Evolutionary conservation across 768 basidiomycete species (phyloP), one percentile per base, ranked within the genome.

Genomic region (Candolleomyces efflorescens): DNA sequence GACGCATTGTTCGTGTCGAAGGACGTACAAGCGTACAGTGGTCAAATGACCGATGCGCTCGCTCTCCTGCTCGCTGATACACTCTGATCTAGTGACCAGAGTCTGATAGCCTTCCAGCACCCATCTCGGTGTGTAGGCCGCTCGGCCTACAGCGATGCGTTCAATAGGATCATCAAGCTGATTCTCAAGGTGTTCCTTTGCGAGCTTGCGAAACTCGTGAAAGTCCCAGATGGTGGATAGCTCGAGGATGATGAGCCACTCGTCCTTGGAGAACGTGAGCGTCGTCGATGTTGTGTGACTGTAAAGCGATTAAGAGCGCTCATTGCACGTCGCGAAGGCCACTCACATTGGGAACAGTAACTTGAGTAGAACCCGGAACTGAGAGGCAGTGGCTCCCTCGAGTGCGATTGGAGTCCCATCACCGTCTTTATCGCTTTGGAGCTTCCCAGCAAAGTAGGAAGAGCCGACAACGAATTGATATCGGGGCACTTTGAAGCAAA

Each of bases 81-180:
- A 48, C 4, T 26, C 23, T 1, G 24, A 11, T n/a, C 56, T 45
- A 7, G 44, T 18, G 6, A 55, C 49, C 2, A 64, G 22, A 13
- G 12, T 13, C 27, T 23, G 5, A 24, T 50, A 50, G 10, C 49
- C 49, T 12, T 6, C 6, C 10, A 50, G 23, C 5, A 54, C 38
- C 53, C 53, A 54, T 4, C 68, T 66, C 61, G 82, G 73, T 48
- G 88, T 73, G 0, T 74, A 64, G 65, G 81, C 79, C 15, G 72
- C 63, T 55, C 82, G 79, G 56, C 88, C 89, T 0, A 83, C 69
- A 0, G 73, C 69, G 41, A 90, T 80, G 0, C 65, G 60, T 12
- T 62, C 10, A 0, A 65, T 58, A 0, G 59, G 46, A 6, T 52
- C 45, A 32, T 48, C 20, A 3, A 51, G 23, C 6, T 44, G 12